Evolutionary conservation across 176 grass and related monocot genomes (phyloP), one percentile per base, ranked within the genome.

Genomic region (Themeda triandra): DNA sequence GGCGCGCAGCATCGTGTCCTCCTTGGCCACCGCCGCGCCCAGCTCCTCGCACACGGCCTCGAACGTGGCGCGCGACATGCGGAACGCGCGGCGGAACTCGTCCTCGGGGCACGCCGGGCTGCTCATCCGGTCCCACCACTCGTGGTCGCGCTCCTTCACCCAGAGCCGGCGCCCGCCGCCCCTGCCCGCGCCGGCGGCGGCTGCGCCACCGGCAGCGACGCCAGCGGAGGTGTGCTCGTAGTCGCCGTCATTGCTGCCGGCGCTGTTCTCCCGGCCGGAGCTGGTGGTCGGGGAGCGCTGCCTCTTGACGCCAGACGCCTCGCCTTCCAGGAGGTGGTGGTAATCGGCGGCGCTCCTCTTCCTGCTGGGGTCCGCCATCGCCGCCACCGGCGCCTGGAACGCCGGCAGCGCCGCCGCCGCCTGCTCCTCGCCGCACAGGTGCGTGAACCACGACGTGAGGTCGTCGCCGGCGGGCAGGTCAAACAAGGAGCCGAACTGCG

Each of bases 121-220:
- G 89, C 73, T 95, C 76, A 82, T 89, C 45, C 17, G n/a, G 80
- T 93, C 87, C 95, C 95, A 98, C 95, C 95, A 98, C 67, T 87
- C 87, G 18, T 44, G 23, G 49, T 86, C 84, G 12, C 89, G 75
- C 54, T 92, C 89, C 87, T 87, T 93, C 23, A 92, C 93, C 92
- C 92, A 93, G 44, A 98, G 82, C 76, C 92, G 63, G 23, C 93
- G 80, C 10, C 83, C 81, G n/a, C 86, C 73, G 19, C 66, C 84
- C 27, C 33, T 42, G 9, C 51, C 79, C 8, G 25, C 56, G 72
- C 80, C 13, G 0, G 29, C 9, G 36, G 21, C 5, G 54, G 30
- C n/a, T n/a, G n/a, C n/a, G n/a, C n/a, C n/a, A n/a, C n/a, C 69
- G 15, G 14, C 5, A 6, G 14, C 46, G 15, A 21, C 46, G 18